Base-by-base conservation (phyloP, 1,139 yeast species). In the Nakaseomyces bracarensis region DNA sequence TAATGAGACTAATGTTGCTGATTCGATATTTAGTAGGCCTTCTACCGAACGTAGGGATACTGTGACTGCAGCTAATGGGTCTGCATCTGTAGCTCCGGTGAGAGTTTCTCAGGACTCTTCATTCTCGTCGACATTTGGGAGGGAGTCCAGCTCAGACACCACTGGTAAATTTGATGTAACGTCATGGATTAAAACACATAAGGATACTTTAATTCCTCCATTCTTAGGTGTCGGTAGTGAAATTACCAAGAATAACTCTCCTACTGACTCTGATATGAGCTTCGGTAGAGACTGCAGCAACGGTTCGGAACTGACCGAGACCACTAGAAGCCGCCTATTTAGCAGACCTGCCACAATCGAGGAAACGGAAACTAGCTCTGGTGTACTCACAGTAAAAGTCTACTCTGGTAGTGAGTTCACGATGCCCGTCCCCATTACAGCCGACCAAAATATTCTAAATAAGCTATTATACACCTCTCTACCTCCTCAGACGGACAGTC, bases 391-490 rank as follows among this genome's bases (percentile, higher is more conserved):
- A 2, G 46, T 55, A 9, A 55, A 55, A 39, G 49, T 55, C 2
- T 55, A 55, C 39, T 49, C 51, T 30, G 60, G 60, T 11, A 58
- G 53, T 30, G 51, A 50, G 4, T 54, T 55, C 42, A 48, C 47
- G 23, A 44, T 55, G 36, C 60, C 60, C 7, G 50, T 55, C 19
- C 56, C 60, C 7, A 49, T 55, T 4, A 51, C 52, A 5, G 54
- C 57, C 5, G 54, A 54, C 42, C 53, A 49, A 16, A 58, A 52
- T 36, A 46, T 55, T 18, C 40, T 55, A 43, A 44, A 50, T 19
- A 53, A 52, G 40, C 42, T 53, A 16, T 38, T 59, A 28, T 46
- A 51, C 19, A 55, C 63, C 1, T 63, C 63, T n/a, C 52, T 56
- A 10, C 36, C 53, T 11, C 46, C 51, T 18, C 44, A 43, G 13